Percentiles rank a stretch among this genome's conserved stretches.
Conservation (phyloP, 208 protist species). For the Leishmania turanica region DNA sequence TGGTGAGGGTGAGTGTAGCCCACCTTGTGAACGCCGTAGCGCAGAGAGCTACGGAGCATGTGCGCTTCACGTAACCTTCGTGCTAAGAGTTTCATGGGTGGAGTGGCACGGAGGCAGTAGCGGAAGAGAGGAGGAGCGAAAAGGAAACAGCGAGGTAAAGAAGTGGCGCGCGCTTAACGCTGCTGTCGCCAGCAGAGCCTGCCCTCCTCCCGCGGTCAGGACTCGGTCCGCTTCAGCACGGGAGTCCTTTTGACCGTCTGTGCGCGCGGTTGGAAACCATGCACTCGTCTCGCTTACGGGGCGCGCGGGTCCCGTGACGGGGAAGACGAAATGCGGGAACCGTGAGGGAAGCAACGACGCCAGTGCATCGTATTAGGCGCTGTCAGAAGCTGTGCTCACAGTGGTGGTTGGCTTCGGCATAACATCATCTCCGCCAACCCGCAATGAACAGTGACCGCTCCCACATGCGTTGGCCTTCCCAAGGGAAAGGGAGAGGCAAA, state of each 20-base stretch:
- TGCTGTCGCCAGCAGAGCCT: neutral
- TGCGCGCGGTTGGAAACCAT: no score
- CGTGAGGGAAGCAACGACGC: neutral
- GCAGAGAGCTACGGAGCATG: conserved; percentile 25
- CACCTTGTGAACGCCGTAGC: conserved; percentile 76
- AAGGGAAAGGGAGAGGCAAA: neutral
- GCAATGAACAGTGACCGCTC: neutral
- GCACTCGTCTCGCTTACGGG: neutral
- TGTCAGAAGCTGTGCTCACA: neutral
- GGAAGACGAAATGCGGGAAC: neutral
- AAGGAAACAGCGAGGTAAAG: neutral
- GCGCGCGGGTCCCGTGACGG: neutral
- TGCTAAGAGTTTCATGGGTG: neutral
- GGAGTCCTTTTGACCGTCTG: neutral
- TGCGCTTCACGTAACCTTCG: conserved; percentile 1
- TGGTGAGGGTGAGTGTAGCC: conserved; percentile 66
- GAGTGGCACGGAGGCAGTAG: neutral
- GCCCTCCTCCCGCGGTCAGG: neutral
- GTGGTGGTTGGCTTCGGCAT: neutral
- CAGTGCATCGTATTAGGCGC: neutral
- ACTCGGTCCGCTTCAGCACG: no score
- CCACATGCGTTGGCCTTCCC: neutral
- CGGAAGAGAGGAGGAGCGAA: neutral
- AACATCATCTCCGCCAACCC: neutral
- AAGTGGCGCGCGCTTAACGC: neutral